These are phyloP conservation scores for Candida dubliniensis DNA, from an alignment of 1,139 yeast species.

Conservation along the genomic window DNA sequence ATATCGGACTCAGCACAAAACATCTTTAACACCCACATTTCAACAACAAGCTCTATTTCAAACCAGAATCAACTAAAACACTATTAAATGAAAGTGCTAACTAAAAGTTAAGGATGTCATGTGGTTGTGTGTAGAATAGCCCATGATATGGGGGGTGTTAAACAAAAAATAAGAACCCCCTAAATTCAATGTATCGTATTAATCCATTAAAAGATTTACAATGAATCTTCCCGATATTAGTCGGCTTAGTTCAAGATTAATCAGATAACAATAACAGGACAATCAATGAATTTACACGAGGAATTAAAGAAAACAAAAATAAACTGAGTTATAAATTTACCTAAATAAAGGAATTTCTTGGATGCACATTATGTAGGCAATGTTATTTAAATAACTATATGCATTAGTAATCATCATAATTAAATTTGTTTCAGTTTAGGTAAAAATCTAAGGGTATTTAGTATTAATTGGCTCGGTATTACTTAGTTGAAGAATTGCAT, in stretches of 20 bases:
- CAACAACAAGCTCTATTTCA: neutral
- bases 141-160: too few species aligned
- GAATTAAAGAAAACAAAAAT: too few species aligned
- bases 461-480: neutral
- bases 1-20: neutral
- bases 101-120: too few species aligned
- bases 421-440: neutral
- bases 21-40: neutral
- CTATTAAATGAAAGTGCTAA: neutral
- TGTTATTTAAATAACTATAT: neutral
- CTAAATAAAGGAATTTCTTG: too few species aligned
- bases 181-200: too few species aligned
- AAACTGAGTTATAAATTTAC: too few species aligned
- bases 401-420: neutral
- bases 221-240: neutral
- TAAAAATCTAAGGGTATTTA: neutral
- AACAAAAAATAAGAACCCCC: too few species aligned
- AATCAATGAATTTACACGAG: too few species aligned
- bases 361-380: neutral
- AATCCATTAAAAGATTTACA: too few species aligned
- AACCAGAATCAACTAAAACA: neutral
- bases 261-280: neutral
- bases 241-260: neutral
- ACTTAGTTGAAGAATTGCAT: slow-evolving; percentile 3
- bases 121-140: too few species aligned